These are phyloP conservation scores for Eucalyptus sp. DNA, from an alignment of 345 rosid species.

Conservation along the genomic window DNA sequence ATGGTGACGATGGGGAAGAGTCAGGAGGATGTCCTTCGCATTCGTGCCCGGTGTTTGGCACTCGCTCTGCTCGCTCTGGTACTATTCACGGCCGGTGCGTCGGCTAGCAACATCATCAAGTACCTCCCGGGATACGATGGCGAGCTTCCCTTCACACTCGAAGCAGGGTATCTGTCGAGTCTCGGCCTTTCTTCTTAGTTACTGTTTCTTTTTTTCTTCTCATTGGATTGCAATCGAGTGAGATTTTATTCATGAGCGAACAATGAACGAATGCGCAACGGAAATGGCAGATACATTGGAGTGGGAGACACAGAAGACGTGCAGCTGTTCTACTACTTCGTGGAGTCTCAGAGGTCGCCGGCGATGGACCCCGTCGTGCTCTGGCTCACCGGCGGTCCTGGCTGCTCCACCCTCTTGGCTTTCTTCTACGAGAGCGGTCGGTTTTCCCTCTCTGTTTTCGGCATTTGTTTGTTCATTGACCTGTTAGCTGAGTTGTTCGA, in stretches of 20 bases:
- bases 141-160: background rate
- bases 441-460: background rate
- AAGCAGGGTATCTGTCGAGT: background rate
- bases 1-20: background rate
- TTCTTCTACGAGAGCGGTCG: constrained; percentile 3
- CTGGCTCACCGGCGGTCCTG: constrained; percentile 9
- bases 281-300: background rate
- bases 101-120: background rate
- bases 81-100: background rate
- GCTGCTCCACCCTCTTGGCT: background rate
- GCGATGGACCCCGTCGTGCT: background rate
- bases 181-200: background rate
- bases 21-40: background rate
- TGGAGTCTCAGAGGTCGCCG: constrained; percentile 1
- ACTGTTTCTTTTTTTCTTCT: background rate
- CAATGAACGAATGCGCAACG: background rate
- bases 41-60: background rate
- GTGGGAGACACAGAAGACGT: constrained; percentile 6
- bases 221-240: background rate
- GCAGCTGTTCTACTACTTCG: constrained; percentile 7
- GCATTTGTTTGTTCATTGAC: background rate
- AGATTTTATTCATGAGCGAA: background rate
- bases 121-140: background rate
- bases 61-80: background rate
- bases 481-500: background rate